Base-by-base conservation (phyloP, 345 rosid genomes). In the Euphorbia peplus region DNA sequence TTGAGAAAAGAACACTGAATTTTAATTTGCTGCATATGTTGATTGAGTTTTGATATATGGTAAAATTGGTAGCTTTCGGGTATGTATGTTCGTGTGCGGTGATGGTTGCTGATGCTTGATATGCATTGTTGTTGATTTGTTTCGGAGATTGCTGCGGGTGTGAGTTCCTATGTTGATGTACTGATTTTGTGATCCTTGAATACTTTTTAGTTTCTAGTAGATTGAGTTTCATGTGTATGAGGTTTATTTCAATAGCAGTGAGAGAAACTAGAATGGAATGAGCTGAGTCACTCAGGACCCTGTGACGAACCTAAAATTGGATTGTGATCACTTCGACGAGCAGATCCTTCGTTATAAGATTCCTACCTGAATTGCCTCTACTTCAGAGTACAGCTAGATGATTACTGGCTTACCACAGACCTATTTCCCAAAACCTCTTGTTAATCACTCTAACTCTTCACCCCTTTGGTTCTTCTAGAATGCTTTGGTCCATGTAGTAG, bases 11-110 rank as follows among this genome's bases (percentile, higher is more conserved):
- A n/a, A n/a, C n/a, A n/a, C n/a, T n/a, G n/a, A n/a, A n/a, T n/a
- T n/a, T n/a, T n/a, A n/a, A n/a, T 48, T 14, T 64, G 8, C 19
- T 30, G 59, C 14, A 8, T 47, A 8, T 25, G 15, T 51, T 24
- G 19, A 26, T 67, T 26, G 70, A 39, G 14, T 22, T 44, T 67
- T 24, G 62, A 67, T 15, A 30, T 37, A 52, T 35, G 60, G 26
- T 63, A 25, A 6, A 4, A 52, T 19, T 28, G 5, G n/a, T 3
- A 4, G 50, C 35, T 25, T 26, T 2, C 9, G 8, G 18, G 13
- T 56, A 0, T 24, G 26, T 53, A 2, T 6, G 3, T 21, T 53
- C 5, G 12, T 25, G 35, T 25, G 16, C 35, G 3, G 11, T n/a
- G n/a, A 11, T 4, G 9, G 25, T 60, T 2, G 12, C 9, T 25